Percentiles rank a stretch among this genome's conserved stretches.
These are phyloP conservation scores for Carex parvula DNA, from an alignment of 176 grass and related monocot genomes.

Conservation along the genomic window DNA sequence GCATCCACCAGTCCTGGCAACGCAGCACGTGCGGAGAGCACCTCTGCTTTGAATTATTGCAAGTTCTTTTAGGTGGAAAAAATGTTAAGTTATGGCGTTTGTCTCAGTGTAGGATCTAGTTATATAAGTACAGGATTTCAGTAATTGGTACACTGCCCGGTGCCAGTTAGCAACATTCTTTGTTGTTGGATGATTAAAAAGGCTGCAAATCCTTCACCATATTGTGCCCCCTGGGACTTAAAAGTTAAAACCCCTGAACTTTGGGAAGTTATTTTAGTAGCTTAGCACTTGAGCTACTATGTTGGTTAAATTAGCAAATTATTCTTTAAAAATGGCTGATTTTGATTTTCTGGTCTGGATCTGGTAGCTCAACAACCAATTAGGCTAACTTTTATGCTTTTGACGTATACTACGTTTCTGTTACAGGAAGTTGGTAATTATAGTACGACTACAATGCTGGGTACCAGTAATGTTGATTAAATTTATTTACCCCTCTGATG, in stretches of 20 bases:
- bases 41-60: not conserved
- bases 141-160: not conserved
- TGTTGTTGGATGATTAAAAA: not conserved
- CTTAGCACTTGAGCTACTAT: not conserved
- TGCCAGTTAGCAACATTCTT: not conserved
- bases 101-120: not conserved
- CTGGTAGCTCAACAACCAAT: not conserved
- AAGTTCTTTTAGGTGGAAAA: not conserved
- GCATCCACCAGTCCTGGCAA: not conserved
- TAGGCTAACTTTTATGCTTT: not conserved
- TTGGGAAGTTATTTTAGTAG: not conserved
- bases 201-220: too few species aligned
- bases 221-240: too few species aligned
- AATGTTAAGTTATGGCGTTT: not conserved
- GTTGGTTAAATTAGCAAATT: not conserved
- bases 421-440: not conserved
- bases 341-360: not conserved
- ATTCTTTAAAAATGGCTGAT: not conserved
- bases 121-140: not conserved
- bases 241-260: too few species aligned
- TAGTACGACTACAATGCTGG: not conserved
- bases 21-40: not conserved
- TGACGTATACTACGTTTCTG: not conserved
- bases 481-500: not conserved
- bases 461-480: not conserved